phyloP scores from a whole-genome alignment of 257 asterid species.

The Anisodus tanguticus region DNA sequence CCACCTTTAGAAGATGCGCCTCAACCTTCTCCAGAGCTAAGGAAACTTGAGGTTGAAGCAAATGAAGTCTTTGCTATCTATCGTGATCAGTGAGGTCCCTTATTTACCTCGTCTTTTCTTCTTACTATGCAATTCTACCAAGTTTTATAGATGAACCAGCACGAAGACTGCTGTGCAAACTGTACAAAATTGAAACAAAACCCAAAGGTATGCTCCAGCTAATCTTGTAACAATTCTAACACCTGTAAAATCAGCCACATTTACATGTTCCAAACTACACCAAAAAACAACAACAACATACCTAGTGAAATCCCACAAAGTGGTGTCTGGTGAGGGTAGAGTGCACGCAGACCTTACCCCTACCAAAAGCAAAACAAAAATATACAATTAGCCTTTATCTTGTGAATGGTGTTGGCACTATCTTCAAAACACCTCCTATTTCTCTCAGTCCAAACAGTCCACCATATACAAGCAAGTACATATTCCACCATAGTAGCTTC shows the following conservation, averaged over 20 bases:
- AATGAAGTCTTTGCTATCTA: slow-evolving; percentile 87
- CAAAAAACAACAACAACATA: background rate
- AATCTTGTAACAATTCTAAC: background rate
- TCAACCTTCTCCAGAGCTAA: slow-evolving; percentile 76
- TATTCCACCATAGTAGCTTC: background rate
- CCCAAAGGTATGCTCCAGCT: background rate
- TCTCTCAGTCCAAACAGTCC: background rate
- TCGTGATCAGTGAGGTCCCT: slow-evolving; percentile 99
- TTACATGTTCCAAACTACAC: background rate
- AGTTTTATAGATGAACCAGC: background rate
- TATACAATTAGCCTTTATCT: background rate
- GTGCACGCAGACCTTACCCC: no score
- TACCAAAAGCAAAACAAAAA: background rate
- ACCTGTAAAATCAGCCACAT: background rate
- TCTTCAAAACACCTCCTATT: background rate
- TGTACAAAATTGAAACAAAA: background rate
- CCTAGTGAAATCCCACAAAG: no score
- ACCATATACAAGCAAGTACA: background rate
- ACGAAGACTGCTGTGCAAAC: background rate
- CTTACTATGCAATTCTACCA: slow-evolving; percentile 21
- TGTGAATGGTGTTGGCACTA: background rate
- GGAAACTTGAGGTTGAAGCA: slow-evolving; percentile 98
- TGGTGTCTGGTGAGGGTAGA: no score
- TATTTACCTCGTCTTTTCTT: slow-evolving; percentile 66
- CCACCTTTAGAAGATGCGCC: slow-evolving; percentile 88